Evolutionary conservation across 805 yeast genomes (phyloP).

Genomic region (Ogataea pilisensis): DNA sequence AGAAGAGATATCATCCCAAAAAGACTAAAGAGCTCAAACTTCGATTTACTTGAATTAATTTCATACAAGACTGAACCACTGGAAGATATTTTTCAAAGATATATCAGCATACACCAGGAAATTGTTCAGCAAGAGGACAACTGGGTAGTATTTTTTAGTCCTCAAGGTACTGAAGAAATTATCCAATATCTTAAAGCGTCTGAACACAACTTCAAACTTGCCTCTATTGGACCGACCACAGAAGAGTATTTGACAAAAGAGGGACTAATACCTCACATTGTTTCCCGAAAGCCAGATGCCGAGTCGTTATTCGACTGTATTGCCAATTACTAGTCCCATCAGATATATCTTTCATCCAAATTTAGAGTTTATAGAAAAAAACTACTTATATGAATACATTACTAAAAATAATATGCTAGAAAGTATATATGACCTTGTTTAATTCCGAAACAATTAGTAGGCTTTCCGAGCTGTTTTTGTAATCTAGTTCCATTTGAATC

Average conservation of each 20-base stretch:
- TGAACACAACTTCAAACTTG: conserved; percentile 40
- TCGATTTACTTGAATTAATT: conserved; percentile 51
- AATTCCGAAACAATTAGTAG: conserved; percentile 68
- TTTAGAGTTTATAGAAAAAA: no score
- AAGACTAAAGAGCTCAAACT: conserved; percentile 41
- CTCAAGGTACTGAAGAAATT: conserved; percentile 75
- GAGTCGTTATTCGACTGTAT: conserved; percentile 44
- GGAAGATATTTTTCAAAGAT: conserved; percentile 37
- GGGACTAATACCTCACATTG: conserved; percentile 56
- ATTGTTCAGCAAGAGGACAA: conserved; percentile 19
- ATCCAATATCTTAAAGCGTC: conserved; percentile 35
- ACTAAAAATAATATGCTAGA: conserved; percentile 33
- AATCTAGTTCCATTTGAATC: conserved; percentile 55
- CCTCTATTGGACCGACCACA: conserved; percentile 94
- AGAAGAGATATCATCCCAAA: conserved; percentile 79
- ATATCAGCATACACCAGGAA: conserved; percentile 27
- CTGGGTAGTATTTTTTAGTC: conserved; percentile 89
- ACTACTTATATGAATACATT: not conserved
- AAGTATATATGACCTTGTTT: conserved; percentile 57
- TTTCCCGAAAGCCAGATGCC: conserved; percentile 73
- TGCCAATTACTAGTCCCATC: conserved; percentile 6
- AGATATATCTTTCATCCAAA: not conserved
- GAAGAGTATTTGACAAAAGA: conserved; percentile 50
- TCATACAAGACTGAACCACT: conserved; percentile 65
- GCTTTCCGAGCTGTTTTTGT: conserved; percentile 64